Percentiles rank a stretch among this genome's conserved stretches.
These are phyloP conservation scores for Rhodofomes roseus DNA, from an alignment of 1,284 basidiomycete species.

Conservation along the genomic window DNA sequence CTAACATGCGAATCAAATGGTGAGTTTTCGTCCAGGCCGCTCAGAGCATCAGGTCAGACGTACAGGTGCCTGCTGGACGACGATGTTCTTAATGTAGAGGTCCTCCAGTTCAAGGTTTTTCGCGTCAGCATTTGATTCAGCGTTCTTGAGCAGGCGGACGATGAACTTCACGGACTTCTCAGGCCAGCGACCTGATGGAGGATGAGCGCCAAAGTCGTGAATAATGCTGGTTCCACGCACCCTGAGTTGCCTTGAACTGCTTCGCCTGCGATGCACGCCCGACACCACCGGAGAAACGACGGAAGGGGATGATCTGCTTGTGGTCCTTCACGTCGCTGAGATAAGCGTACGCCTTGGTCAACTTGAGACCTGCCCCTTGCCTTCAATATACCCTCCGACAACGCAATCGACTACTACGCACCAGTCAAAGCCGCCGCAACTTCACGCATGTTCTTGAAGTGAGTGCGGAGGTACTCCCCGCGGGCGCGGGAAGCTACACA, in stretches of 20 bases:
- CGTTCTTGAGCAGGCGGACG: constrained; percentile 95
- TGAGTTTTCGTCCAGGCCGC: constrained; percentile 2
- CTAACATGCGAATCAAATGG: constrained; percentile 33
- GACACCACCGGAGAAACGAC: constrained; percentile 95
- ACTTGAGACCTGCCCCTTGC: constrained; percentile 73
- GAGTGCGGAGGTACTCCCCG: constrained; percentile 97
- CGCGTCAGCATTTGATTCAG: constrained; percentile 98
- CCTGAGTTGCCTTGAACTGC: constrained; percentile 96
- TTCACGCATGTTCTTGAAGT: constrained; percentile 99
- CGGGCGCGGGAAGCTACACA: constrained; percentile 81
- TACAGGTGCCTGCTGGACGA: constrained; percentile 97
- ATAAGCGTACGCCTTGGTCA: constrained; percentile 95
- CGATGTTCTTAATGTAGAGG: constrained; percentile 94
- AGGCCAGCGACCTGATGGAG: constrained; percentile 94
- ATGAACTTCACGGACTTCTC: constrained; percentile 99
- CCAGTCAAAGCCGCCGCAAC: constrained; percentile 86
- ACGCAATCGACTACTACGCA: constrained; percentile 32
- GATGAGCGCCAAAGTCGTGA: constrained; percentile 3
- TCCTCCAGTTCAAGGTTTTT: constrained; percentile 95
- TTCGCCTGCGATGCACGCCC: constrained; percentile 97
- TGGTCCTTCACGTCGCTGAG: constrained; percentile 94
- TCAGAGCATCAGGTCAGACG: constrained; percentile 26
- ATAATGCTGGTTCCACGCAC: constrained; percentile 43
- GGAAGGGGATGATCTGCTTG: constrained; percentile 97
- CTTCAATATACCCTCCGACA: constrained; percentile 10